These are phyloP conservation scores for Trypanosoma caninum DNA, from an alignment of 208 protist genomes.

Conservation along the genomic window DNA sequence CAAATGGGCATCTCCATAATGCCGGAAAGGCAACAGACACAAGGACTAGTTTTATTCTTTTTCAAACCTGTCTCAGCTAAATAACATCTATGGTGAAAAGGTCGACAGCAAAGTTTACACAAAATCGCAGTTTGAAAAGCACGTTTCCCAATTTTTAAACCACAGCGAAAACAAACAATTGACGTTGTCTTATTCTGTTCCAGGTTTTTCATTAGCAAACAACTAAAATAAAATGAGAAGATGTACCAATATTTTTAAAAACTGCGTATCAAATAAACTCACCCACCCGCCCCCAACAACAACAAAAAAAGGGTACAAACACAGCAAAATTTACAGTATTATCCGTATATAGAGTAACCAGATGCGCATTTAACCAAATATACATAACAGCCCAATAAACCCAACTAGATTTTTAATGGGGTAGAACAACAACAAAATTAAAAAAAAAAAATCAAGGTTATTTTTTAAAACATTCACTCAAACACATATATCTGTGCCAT, in stretches of 20 bases:
- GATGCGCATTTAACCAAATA: no score
- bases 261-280: not conserved
- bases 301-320: no score
- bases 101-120: slow-evolving; percentile 23
- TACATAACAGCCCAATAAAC: no score
- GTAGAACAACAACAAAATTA: slow-evolving; percentile 10
- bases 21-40: slow-evolving; percentile 50
- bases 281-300: no score
- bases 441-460: slow-evolving; percentile 14
- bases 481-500: no score
- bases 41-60: slow-evolving; percentile 3
- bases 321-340: no score
- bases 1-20: slow-evolving; percentile 7
- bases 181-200: slow-evolving; percentile 1
- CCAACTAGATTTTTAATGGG: no score
- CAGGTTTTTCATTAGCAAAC: no score
- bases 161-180: slow-evolving; percentile 21
- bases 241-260: not conserved
- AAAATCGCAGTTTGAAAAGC: slow-evolving; percentile 10
- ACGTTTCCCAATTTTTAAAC: not conserved
- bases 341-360: no score
- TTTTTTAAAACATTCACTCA: no score
- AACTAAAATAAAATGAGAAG: no score
- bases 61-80: slow-evolving; percentile 39
- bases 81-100: slow-evolving; percentile 49